A percentile compares a stretch with the other conserved stretches of the same genome.
Conservation (phyloP, 2,329 filamentous ascomycete species). For the Bertia moriformis region DNA sequence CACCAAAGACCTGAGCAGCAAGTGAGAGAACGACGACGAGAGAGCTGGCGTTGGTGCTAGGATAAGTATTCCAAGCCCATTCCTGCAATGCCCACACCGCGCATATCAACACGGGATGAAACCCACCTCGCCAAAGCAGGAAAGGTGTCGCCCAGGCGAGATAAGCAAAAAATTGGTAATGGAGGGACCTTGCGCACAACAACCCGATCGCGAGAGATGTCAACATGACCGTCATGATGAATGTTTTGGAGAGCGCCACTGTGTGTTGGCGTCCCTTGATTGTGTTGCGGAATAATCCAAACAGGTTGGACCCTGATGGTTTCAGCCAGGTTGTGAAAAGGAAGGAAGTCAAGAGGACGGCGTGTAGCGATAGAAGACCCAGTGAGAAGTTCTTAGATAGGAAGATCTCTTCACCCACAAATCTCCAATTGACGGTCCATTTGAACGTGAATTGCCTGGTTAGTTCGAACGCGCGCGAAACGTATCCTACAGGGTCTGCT, state of each 20-base stretch:
- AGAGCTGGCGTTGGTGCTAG: constrained; percentile 50
- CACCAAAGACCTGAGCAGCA: constrained; percentile 15
- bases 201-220: constrained; percentile 66
- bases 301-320: constrained; percentile 44
- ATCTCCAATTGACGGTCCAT: constrained; percentile 58
- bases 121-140: constrained; percentile 65
- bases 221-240: constrained; percentile 63
- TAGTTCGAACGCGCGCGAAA: constrained; percentile 44
- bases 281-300: constrained; percentile 30
- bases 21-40: constrained; percentile 39
- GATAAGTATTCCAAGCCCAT: constrained; percentile 87
- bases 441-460: constrained; percentile 48
- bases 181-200: constrained; percentile 73
- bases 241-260: constrained; percentile 49
- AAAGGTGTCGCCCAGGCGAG: constrained; percentile 80
- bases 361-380: constrained; percentile 51
- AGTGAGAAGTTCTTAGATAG: constrained; percentile 51
- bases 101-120: constrained; percentile 54
- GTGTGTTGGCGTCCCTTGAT: constrained; percentile 41
- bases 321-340: constrained; percentile 56
- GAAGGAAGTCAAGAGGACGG: constrained; percentile 51
- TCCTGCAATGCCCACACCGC: constrained; percentile 66
- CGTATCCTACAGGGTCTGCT: constrained; percentile 33
- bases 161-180: constrained; percentile 93
- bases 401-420: constrained; percentile 41